Evolutionary conservation across 1,284 basidiomycete species (phyloP).

Genomic region (Caloboletus inedulis): DNA sequence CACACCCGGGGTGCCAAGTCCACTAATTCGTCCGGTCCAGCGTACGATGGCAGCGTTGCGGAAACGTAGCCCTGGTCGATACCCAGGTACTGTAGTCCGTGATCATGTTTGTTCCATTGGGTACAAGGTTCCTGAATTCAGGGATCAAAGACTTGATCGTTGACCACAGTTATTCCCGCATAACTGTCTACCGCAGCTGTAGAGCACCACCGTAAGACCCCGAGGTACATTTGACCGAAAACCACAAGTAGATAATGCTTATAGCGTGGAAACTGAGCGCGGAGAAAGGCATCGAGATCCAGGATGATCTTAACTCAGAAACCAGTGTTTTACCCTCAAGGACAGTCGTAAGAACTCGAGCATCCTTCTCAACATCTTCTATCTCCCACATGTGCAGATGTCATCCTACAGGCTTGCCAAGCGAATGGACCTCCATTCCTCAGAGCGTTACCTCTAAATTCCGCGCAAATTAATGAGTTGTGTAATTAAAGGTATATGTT

Average conservation of each 20-base stretch:
- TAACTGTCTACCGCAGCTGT: background rate
- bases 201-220: no score
- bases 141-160: background rate
- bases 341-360: background rate
- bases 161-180: background rate
- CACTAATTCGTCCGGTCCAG: no score
- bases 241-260: background rate
- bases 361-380: background rate
- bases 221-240: background rate
- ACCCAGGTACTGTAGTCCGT: no score
- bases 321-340: background rate
- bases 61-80: no score
- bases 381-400: background rate
- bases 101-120: no score
- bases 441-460: background rate
- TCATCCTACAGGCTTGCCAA: background rate
- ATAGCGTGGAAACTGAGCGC: background rate
- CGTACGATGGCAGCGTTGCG: no score
- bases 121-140: no score
- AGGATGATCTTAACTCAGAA: background rate
- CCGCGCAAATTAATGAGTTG: conserved; percentile 16
- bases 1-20: no score
- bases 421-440: no score
- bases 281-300: background rate
- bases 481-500: conserved; percentile 8